Percentiles rank a stretch among this genome's conserved stretches.
Conservation (phyloP, 176 grass and related monocot species). For the Oryza longistaminata region DNA sequence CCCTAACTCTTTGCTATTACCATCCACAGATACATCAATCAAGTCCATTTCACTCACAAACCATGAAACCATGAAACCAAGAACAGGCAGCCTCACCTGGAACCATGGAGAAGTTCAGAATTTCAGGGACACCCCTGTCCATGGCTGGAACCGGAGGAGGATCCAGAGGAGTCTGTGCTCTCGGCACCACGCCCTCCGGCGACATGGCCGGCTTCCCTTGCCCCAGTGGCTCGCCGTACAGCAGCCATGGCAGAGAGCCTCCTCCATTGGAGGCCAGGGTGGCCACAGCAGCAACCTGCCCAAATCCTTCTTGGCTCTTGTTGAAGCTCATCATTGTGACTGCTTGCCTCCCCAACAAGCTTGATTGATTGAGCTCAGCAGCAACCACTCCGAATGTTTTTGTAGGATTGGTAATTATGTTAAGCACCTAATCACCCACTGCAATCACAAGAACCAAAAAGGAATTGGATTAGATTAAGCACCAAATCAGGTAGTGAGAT, state of each 20-base stretch:
- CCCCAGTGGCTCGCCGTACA: conserved; percentile 51
- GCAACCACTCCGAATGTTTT: not conserved
- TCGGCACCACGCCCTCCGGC: conserved; percentile 35
- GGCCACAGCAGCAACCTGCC: conserved; percentile 1
- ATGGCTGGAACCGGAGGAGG: not conserved
- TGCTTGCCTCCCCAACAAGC: not conserved
- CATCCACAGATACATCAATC: conserved; percentile 3
- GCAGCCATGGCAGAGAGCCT: conserved; percentile 49
- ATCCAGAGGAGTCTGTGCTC: conserved; percentile 34
- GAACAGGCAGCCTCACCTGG: conserved; percentile 53
- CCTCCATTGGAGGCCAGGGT: conserved; percentile 1
- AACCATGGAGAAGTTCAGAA: conserved; percentile 55
- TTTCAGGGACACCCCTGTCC: conserved; percentile 50
- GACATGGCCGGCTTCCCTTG: conserved; percentile 40
- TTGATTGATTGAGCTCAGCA: not conserved
- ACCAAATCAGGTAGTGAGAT: conserved; percentile 8
- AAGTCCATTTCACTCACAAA: not conserved
- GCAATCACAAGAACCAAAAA: conserved; percentile 35
- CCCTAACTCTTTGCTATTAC: conserved; percentile 6
- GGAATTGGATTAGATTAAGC: conserved; percentile 4
- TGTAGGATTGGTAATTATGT: not conserved
- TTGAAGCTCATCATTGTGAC: conserved; percentile 45
- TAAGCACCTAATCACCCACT: conserved; percentile 42
- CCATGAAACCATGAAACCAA: not conserved
- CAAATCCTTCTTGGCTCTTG: conserved; percentile 41